A percentile compares a stretch with the other conserved stretches of the same genome.
These are phyloP conservation scores for Arthrobotrys pseudoclavata DNA, from an alignment of 2,329 filamentous ascomycete species.

Conservation along the genomic window DNA sequence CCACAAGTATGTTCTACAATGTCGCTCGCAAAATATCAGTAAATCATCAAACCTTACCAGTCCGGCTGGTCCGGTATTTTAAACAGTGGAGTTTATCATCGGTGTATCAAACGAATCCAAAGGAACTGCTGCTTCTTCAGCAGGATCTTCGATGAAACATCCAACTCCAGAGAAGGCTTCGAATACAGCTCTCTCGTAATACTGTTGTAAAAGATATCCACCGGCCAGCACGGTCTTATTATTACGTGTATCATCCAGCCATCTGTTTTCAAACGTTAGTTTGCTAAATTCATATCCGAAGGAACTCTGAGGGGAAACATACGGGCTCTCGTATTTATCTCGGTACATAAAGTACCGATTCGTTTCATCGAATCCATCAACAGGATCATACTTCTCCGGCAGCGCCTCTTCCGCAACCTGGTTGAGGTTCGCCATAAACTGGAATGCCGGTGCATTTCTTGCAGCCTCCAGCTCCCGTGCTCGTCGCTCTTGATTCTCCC, in stretches of 20 bases:
- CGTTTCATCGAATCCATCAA: constrained; percentile 79
- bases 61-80: constrained; percentile 17
- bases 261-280: constrained; percentile 64
- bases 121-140: not conserved
- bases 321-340: constrained; percentile 77
- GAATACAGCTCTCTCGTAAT: constrained; percentile 82
- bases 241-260: constrained; percentile 76
- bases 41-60: constrained; percentile 7
- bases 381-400: constrained; percentile 87
- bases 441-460: constrained; percentile 62
- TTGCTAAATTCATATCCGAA: not conserved
- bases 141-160: constrained; percentile 86
- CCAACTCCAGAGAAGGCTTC: constrained; percentile 92
- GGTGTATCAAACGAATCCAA: constrained; percentile 42
- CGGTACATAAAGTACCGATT: constrained; percentile 79
- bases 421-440: constrained; percentile 70
- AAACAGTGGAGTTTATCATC: constrained; percentile 39
- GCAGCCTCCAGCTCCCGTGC: constrained; percentile 60
- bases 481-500: constrained; percentile 61
- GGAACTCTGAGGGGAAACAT: constrained; percentile 5
- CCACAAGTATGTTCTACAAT: constrained; percentile 9
- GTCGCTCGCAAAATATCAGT: constrained; percentile 11
- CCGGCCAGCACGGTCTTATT: constrained; percentile 79
- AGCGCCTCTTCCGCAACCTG: constrained; percentile 76
- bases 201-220: constrained; percentile 86